These are phyloP conservation scores for Spergularia azorica DNA, from an alignment of 179 eudicot species.

Conservation along the genomic window DNA sequence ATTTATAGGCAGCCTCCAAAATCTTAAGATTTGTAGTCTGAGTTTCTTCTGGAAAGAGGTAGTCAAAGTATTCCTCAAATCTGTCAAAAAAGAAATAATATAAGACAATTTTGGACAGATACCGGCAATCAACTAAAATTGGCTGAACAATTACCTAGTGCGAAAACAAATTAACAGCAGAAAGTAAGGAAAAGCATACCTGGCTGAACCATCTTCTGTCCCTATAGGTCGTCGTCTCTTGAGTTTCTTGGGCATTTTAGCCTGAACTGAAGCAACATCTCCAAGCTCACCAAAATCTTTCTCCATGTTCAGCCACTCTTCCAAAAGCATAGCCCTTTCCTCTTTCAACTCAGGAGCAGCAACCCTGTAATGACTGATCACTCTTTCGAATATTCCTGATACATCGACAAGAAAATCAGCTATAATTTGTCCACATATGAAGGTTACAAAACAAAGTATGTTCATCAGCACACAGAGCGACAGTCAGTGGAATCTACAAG, in stretches of 20 bases:
- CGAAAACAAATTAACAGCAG: not conserved
- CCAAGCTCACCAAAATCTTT: constrained; percentile 72
- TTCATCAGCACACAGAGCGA: not conserved
- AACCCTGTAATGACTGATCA: constrained; percentile 55
- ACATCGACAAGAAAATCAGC: constrained; percentile 12
- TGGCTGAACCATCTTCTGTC: constrained; percentile 79
- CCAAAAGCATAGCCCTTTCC: constrained; percentile 87
- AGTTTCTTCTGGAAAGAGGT: constrained; percentile 72
- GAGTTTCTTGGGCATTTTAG: constrained; percentile 79
- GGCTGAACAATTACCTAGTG: not conserved
- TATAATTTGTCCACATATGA: not conserved
- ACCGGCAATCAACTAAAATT: not conserved
- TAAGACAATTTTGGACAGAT: not conserved
- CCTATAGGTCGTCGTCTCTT: constrained; percentile 67
- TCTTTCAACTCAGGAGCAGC: constrained; percentile 88
- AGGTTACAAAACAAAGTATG: not conserved
- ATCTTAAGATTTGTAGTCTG: constrained; percentile 65
- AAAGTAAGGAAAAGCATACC: constrained; percentile 50
- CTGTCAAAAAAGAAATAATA: constrained; percentile 34
- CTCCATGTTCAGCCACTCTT: constrained; percentile 73
- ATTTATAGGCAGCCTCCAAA: constrained; percentile 71
- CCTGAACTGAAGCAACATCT: constrained; percentile 53
- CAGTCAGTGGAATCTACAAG: not conserved
- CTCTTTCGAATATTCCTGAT: constrained; percentile 83
- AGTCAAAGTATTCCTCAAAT: constrained; percentile 80